Conservation (phyloP, 192 early-diverging fungal genomes). For the Gigaspora rosea region DNA sequence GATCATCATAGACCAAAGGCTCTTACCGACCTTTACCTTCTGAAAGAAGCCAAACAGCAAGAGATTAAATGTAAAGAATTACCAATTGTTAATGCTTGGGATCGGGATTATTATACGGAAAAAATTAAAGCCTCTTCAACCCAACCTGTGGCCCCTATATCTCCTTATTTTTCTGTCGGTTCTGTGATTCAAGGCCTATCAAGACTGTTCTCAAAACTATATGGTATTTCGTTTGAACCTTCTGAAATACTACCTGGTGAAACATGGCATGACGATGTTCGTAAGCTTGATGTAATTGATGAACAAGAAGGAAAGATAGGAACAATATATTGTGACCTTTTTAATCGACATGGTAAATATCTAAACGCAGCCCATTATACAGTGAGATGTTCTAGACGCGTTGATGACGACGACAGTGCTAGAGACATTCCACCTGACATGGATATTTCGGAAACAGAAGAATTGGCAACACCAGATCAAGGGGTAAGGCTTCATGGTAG, state of each 20-base stretch:
- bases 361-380: slow-evolving; percentile 95
- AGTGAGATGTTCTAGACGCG: slow-evolving; percentile 81
- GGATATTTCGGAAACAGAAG: slow-evolving; percentile 36
- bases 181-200: slow-evolving; percentile 86
- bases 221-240: slow-evolving; percentile 84
- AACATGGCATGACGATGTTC: slow-evolving; percentile 88
- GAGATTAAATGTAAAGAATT: slow-evolving; percentile 2
- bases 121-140: slow-evolving; percentile 42
- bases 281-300: slow-evolving; percentile 87
- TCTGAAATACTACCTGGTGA: slow-evolving; percentile 73
- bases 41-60: slow-evolving; percentile 51
- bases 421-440: slow-evolving; percentile 46
- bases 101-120: slow-evolving; percentile 72
- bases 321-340: slow-evolving; percentile 93
- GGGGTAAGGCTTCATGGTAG: slow-evolving; percentile 42
- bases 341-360: slow-evolving; percentile 73
- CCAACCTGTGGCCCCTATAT: slow-evolving; percentile 50
- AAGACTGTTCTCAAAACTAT: slow-evolving; percentile 79
- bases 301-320: slow-evolving; percentile 87
- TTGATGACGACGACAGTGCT: slow-evolving; percentile 70
- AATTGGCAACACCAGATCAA: slow-evolving; percentile 38
- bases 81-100: slow-evolving; percentile 73
- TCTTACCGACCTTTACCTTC: slow-evolving; percentile 48
- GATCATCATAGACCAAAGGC: slow-evolving; percentile 59
- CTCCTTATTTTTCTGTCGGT: slow-evolving; percentile 86